Evolutionary conservation across 169 alveolate species (phyloP), one percentile per base, ranked within the genome.

Genomic region (Plasmodium coatneyi): DNA sequence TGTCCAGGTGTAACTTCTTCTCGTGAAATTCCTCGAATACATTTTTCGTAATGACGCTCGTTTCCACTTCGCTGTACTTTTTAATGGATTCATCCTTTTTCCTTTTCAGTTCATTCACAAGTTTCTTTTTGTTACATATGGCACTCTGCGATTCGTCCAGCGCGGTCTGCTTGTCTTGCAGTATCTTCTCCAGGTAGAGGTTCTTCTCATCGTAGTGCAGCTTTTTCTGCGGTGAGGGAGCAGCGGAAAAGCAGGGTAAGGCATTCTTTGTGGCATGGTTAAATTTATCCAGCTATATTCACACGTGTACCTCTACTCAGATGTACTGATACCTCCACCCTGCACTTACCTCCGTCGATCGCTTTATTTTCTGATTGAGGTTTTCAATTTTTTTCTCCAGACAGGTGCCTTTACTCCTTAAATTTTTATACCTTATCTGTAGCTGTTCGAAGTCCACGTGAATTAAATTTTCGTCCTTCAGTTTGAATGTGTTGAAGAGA

Each of bases 401-500:
- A 41, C 34, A 32, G 12, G 25, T 60, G 19, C 80, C 93, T 25
- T 87, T 87, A 9, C 28, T 49, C 46, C 46, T 87, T 41, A 87
- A 60, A n/a, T 87, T 78, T 41, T 78, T 76, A 49, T 87, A 78
- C 32, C 80, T 87, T 19, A 56, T n/a, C 19, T 87, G 89, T 32
- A 87, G 34, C 32, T 87, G 93, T 22, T 87, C 93, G 80, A 87
- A 87, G 34, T 87, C 82, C 14, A 86, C 93, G 28, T 87, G 93
- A n/a, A 87, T 87, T 28, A 87, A 32, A 30, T 87, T 87, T 43
- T 87, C 93, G 71, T 87, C 66, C 49, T 87, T 87, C 71, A 78
- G n/a, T 46, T 87, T 87, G 32, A 87, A 87, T 56, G 79, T 36
- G 36, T 87, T 87, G 22, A 78, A 87, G n/a, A 87, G 41, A 6